Base-by-base conservation (phyloP, 352 stramenopile genomes). In the Pythium rishiriense region DNA sequence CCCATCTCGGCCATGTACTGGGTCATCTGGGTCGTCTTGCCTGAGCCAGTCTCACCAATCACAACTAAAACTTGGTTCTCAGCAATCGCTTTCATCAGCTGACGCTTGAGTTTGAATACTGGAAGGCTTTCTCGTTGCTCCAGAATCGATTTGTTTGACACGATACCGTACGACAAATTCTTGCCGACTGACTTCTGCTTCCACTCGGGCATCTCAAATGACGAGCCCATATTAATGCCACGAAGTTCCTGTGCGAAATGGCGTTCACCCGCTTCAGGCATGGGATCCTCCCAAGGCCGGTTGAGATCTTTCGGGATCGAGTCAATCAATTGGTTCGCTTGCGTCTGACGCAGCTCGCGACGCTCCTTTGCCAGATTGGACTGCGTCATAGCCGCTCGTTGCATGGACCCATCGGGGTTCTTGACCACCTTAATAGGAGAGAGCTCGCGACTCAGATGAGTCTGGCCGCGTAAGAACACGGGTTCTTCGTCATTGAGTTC, bases 11-110 rank as follows among this genome's bases (percentile, higher is more conserved):
- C 93, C 85, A 99, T 97, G 74, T 99, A 99, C 74, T 99, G 98
- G 4, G 97, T 99, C 94, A 99, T 99, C 73, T 99, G 98, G 4
- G 98, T 99, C 5, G 97, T 99, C 73, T 99, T 99, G 37, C 98
- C 97, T 1, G 81, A 98, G 4, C 98, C 98, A 0, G 98, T 99
- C 69, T 99, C 98, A 50, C 98, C 98, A 59, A 99, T 99, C 6
- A 99, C 97, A 2, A 99, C 96, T 8, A 99, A 75, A 3, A 99
- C 82, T 67, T 98, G 95, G 75, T 99, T 99, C 28, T 97, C 83
- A 1, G 75, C 75, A 35, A 99, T 98, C 22, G 96, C 97, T 62
- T 97, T 78, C 80, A 98, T 93, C 10, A 99, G 62, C 73, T 98
- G 90, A 2, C 84, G 79, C 72, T 99, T 99, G n/a, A 99, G 86